Evolutionary conservation across 1,139 yeast species (phyloP).

Genomic region (Saccharomycopsis hybrid): DNA sequence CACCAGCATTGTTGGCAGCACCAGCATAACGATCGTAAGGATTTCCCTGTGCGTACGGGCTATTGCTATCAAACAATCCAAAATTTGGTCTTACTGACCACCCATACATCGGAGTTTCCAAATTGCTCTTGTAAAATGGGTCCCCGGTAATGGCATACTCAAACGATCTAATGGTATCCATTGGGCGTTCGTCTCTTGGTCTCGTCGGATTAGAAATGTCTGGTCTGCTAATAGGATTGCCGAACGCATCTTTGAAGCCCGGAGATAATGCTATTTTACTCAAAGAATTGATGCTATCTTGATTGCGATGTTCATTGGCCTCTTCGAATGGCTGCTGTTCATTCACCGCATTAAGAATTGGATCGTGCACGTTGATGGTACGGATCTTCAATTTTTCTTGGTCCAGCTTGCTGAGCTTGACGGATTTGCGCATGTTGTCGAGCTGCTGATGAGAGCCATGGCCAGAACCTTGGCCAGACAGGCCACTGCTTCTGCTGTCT

Average conservation of each 20-base stretch:
- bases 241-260: slow-evolving; percentile 73
- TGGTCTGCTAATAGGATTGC: slow-evolving; percentile 63
- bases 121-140: slow-evolving; percentile 62
- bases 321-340: slow-evolving; percentile 96
- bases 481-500: too few relatives aligned
- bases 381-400: slow-evolving; percentile 50
- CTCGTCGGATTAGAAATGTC: slow-evolving; percentile 92
- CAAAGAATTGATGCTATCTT: slow-evolving; percentile 28
- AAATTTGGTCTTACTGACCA: slow-evolving; percentile 23
- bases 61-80: slow-evolving; percentile 8
- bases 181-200: slow-evolving; percentile 86
- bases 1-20: neutral
- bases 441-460: too few relatives aligned
- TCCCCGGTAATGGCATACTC: slow-evolving; percentile 94
- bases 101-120: slow-evolving; percentile 48
- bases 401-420: slow-evolving; percentile 39
- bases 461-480: too few relatives aligned
- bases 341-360: slow-evolving; percentile 82
- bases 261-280: slow-evolving; percentile 32
- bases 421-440: slow-evolving; percentile 18
- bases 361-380: slow-evolving; percentile 71
- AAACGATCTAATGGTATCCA: slow-evolving; percentile 88
- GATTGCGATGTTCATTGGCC: slow-evolving; percentile 33
- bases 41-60: slow-evolving; percentile 31
- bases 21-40: slow-evolving; percentile 30